These are phyloP conservation scores for Pythium folliculosum DNA, from an alignment of 352 stramenopile genomes.

Conservation along the genomic window DNA sequence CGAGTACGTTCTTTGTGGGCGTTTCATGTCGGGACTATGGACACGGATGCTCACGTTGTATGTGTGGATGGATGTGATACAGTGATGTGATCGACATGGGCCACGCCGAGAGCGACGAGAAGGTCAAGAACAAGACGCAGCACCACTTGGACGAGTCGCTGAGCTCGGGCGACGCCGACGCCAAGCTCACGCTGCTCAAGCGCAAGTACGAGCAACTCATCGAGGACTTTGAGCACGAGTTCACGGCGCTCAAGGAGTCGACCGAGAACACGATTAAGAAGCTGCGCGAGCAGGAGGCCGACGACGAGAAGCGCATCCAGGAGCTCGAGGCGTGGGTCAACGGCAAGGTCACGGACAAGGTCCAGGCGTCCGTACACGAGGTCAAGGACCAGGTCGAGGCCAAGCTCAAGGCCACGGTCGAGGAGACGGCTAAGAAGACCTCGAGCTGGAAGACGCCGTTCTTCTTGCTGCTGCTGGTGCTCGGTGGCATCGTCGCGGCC, in stretches of 20 bases:
- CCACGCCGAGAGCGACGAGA: slow-evolving; percentile 49
- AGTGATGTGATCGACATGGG: slow-evolving; percentile 70
- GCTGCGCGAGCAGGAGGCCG: slow-evolving; percentile 64
- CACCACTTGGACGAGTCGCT: slow-evolving; percentile 52
- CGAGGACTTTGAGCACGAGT: slow-evolving; percentile 86
- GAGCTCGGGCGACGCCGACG: slow-evolving; percentile 54
- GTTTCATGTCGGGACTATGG: too few relatives aligned
- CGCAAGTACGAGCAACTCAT: slow-evolving; percentile 79
- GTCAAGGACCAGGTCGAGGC: slow-evolving; percentile 72
- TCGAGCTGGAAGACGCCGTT: slow-evolving; percentile 84
- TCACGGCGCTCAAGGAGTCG: slow-evolving; percentile 81
- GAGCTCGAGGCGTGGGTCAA: slow-evolving; percentile 75
- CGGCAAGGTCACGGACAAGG: slow-evolving; percentile 54
- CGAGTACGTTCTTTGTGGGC: slow-evolving; percentile 47
- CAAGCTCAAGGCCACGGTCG: slow-evolving; percentile 67
- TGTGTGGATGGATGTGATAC: slow-evolving; percentile 6
- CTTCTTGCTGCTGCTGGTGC: slow-evolving; percentile 72
- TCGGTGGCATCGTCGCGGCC: slow-evolving; percentile 53
- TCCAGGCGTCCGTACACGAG: slow-evolving; percentile 53
- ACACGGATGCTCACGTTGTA: background rate
- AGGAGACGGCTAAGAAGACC: slow-evolving; percentile 72
- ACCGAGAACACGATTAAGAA: slow-evolving; percentile 85
- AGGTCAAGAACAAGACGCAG: slow-evolving; percentile 58
- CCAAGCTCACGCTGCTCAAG: slow-evolving; percentile 70
- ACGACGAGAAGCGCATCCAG: slow-evolving; percentile 68